Conservation (phyloP, 129 eudicot genomes). For the Lonicera japonica region DNA sequence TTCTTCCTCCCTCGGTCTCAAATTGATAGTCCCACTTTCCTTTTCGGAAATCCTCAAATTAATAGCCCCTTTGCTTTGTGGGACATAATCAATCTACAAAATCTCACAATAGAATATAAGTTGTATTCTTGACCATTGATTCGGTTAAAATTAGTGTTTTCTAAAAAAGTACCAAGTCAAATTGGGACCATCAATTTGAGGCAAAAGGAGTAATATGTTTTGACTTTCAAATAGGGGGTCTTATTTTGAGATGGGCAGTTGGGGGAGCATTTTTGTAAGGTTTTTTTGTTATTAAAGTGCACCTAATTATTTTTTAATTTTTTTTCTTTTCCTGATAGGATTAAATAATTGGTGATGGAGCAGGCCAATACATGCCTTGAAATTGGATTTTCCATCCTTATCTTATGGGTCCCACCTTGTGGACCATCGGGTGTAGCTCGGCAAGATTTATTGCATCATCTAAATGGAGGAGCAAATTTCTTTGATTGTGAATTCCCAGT, state of each 20-base stretch:
- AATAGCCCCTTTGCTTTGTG: too few relatives aligned
- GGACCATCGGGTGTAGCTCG: conserved; percentile 1
- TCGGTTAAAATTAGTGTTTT: too few relatives aligned
- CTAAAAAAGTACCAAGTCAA: too few relatives aligned
- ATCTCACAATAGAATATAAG: too few relatives aligned
- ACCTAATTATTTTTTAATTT: background rate
- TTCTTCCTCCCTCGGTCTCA: too few relatives aligned
- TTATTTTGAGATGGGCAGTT: background rate
- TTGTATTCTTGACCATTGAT: too few relatives aligned
- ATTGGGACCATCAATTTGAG: too few relatives aligned
- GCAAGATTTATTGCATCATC: conserved; percentile 15
- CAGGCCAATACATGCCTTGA: conserved; percentile 6
- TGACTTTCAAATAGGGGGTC: background rate
- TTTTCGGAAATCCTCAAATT: too few relatives aligned
- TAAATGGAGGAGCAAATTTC: conserved; percentile 2
- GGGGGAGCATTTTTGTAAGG: too few relatives aligned
- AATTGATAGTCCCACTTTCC: too few relatives aligned
- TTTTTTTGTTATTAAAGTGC: background rate
- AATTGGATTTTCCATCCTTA: conserved; percentile 5
- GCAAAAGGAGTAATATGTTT: too few relatives aligned
- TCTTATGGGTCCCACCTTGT: background rate
- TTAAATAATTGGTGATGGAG: conserved; percentile 16
- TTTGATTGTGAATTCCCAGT: conserved; percentile 22
- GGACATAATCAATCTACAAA: too few relatives aligned
- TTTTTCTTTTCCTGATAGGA: conserved; percentile 18